A percentile compares a stretch with the other conserved stretches of the same genome.
Evolutionary conservation across 1,284 basidiomycete species (phyloP).

Genomic region (Cutaneotrichosporon daszewskae): DNA sequence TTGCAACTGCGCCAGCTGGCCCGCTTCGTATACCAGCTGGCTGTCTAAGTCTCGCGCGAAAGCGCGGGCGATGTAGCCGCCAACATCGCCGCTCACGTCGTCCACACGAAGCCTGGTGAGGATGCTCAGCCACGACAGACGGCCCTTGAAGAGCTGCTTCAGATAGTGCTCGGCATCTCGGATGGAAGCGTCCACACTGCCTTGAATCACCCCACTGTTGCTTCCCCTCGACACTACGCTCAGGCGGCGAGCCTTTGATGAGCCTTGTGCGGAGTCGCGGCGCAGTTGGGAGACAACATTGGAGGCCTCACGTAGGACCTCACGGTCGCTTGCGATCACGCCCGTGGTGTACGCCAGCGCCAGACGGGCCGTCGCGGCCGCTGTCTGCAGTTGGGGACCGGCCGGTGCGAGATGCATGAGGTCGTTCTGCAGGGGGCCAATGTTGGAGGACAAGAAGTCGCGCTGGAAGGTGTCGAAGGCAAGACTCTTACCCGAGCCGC

Average conservation of each 20-base stretch:
- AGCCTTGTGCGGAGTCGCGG: conserved; percentile 18
- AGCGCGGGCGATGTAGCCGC: conserved; percentile 52
- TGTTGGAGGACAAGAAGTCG: conserved; percentile 32
- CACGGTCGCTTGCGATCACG: conserved; percentile 24
- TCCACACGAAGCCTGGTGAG: conserved; percentile 58
- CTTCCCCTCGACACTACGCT: conserved; percentile 33
- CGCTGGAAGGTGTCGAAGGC: conserved; percentile 38
- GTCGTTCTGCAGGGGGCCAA: conserved; percentile 28
- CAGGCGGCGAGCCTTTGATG: conserved; percentile 25
- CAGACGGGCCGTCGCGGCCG: conserved; percentile 14
- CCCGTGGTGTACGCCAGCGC: conserved; percentile 24
- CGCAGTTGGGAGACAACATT: conserved; percentile 19
- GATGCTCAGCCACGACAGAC: conserved; percentile 62
- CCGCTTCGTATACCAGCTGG: conserved; percentile 67
- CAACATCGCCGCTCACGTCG: conserved; percentile 60
- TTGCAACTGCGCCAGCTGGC: conserved; percentile 59
- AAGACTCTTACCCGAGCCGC: conserved; percentile 4
- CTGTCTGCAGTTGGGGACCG: conserved; percentile 21
- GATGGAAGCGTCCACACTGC: conserved; percentile 52
- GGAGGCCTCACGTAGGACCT: conserved; percentile 15
- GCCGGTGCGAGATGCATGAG: conserved; percentile 8
- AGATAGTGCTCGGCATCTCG: conserved; percentile 54
- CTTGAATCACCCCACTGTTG: conserved; percentile 48
- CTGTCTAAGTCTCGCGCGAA: conserved; percentile 66
- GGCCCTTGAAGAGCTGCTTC: conserved; percentile 52